phyloP scores from a whole-genome alignment of 305 asterid species.

The Fraxinus dipetala region DNA sequence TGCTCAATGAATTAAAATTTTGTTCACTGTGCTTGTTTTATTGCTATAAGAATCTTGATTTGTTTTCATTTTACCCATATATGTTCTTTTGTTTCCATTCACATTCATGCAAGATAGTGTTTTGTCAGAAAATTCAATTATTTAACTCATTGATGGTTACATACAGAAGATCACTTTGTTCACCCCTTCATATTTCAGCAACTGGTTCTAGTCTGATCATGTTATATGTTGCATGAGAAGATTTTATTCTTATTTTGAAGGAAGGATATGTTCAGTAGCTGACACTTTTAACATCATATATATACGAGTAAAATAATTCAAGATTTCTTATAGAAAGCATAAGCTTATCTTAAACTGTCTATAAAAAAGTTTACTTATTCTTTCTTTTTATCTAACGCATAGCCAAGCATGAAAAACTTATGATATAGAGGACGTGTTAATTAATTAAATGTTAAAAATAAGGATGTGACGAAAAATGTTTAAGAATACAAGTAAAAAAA shows the following conservation, averaged over 20 bases:
- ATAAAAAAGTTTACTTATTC: not conserved
- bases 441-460: too few relatives aligned
- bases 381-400: not conserved
- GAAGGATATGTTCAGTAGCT: not conserved
- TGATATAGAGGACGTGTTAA: too few relatives aligned
- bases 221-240: not conserved
- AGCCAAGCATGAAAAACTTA: not conserved
- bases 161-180: too few relatives aligned
- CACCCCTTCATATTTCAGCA: too few relatives aligned
- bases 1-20: conserved; percentile 21
- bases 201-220: not conserved
- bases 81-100: not conserved
- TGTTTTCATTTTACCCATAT: not conserved
- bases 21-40: not conserved
- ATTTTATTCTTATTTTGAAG: not conserved
- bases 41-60: not conserved
- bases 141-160: too few relatives aligned
- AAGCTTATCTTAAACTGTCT: too few relatives aligned
- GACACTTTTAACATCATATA: not conserved
- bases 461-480: not conserved
- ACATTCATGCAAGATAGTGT: not conserved
- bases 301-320: too few relatives aligned
- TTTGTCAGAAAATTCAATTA: not conserved
- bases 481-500: too few relatives aligned
- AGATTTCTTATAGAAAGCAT: too few relatives aligned